These are phyloP conservation scores for Xanthoceras sorbifolium DNA, from an alignment of 345 rosid genomes.

Conservation along the genomic window DNA sequence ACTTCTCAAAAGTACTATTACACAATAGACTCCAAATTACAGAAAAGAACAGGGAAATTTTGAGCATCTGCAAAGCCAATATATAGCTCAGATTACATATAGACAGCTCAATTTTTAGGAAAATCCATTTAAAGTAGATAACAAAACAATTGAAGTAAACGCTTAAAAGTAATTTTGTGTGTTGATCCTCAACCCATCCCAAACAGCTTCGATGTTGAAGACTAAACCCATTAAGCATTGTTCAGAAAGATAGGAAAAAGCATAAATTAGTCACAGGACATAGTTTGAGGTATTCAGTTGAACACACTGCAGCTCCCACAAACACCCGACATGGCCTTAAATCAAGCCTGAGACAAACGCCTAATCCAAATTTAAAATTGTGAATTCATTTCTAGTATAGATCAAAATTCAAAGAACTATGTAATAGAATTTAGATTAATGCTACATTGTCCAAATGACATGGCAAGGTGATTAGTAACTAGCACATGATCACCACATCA, in stretches of 20 bases:
- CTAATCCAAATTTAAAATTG: neutral
- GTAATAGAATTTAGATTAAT: neutral
- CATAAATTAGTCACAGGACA: neutral
- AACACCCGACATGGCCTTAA: neutral
- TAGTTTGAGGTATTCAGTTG: neutral
- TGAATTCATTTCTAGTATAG: neutral
- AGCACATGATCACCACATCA: neutral
- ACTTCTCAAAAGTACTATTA: neutral
- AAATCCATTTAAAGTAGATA: neutral
- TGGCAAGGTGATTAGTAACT: neutral
- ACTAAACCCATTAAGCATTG: neutral
- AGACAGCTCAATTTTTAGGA: neutral
- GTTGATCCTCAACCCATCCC: neutral
- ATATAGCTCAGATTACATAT: neutral
- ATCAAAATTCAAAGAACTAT: neutral
- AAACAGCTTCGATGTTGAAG: neutral
- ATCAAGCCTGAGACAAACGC: neutral
- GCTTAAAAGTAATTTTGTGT: neutral
- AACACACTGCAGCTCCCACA: neutral
- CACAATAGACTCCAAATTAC: neutral
- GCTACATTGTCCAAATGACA: neutral
- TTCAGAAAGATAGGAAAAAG: neutral
- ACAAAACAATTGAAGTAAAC: neutral
- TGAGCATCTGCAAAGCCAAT: neutral
- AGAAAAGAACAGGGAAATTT: neutral